A percentile compares a stretch with the other conserved stretches of the same genome.
phyloP scores from a whole-genome alignment of 306 rosid species.

The Cicer arietinum region DNA sequence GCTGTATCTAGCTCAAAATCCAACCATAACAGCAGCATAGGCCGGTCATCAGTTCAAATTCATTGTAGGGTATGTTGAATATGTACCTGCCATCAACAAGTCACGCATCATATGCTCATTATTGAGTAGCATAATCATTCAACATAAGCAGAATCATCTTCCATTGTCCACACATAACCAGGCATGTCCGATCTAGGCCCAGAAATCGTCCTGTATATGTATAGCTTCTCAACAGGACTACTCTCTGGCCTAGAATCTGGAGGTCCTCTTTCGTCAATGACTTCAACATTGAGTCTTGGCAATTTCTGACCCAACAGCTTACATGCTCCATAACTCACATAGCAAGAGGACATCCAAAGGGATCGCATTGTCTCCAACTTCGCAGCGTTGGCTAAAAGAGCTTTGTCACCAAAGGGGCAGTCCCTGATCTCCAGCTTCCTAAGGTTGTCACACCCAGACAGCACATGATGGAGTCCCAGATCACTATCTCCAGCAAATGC shows the following conservation, averaged over 20 bases:
- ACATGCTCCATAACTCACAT: conserved; percentile 93
- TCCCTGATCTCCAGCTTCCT: conserved; percentile 98
- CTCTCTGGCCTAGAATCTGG: conserved; percentile 76
- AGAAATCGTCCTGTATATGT: conserved; percentile 75
- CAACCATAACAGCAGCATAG: conserved; percentile 59
- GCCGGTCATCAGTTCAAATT: conserved; percentile 48
- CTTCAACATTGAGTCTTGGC: conserved; percentile 92
- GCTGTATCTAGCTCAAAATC: conserved; percentile 55
- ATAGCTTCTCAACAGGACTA: conserved; percentile 89
- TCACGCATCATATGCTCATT: conserved; percentile 27
- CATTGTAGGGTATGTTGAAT: conserved; percentile 43
- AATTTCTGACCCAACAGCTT: conserved; percentile 86
- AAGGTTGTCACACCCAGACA: conserved; percentile 95
- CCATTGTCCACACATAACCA: conserved; percentile 81
- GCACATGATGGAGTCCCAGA: conserved; percentile 85
- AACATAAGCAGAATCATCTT: conserved; percentile 66
- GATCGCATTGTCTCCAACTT: conserved; percentile 99
- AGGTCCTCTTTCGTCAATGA: conserved; percentile 92
- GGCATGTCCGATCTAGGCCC: conserved; percentile 94
- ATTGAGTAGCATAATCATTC: conserved; percentile 40
- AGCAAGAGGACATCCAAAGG: conserved; percentile 99
- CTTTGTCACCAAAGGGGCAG: conserved; percentile 98
- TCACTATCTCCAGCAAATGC: conserved; percentile 98
- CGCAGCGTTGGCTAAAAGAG: conserved; percentile 97
- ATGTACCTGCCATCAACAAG: conserved; percentile 58